phyloP scores from a whole-genome alignment of 2,329 filamentous ascomycete genomes.

The Aureobasidium sp. region DNA sequence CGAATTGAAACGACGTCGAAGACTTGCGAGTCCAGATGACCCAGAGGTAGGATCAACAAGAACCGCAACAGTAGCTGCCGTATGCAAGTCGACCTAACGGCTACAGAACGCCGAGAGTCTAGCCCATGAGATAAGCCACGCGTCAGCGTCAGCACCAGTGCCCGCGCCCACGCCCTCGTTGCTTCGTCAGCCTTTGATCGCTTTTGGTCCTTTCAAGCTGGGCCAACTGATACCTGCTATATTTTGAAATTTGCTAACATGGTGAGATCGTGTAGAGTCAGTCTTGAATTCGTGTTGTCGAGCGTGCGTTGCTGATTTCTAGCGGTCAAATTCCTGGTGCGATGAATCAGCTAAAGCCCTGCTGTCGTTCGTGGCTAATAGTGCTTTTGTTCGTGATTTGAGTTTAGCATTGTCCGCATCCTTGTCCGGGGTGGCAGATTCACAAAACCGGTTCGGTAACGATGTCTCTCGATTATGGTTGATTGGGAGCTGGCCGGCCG shows the following conservation, averaged over 20 bases:
- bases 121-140: background rate
- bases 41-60: background rate
- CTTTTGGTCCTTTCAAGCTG: background rate
- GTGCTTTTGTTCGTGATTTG: background rate
- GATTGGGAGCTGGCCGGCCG: background rate
- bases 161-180: background rate
- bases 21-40: background rate
- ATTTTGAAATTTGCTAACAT: background rate
- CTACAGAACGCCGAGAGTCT: background rate
- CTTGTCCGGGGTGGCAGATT: background rate
- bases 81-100: background rate
- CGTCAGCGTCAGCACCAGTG: background rate
- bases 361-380: background rate
- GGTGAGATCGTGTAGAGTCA: too few species aligned
- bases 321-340: too few species aligned
- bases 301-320: too few species aligned
- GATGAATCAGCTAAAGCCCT: too few species aligned
- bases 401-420: background rate
- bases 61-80: background rate
- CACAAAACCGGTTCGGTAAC: background rate
- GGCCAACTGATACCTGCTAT: background rate
- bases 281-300: too few species aligned
- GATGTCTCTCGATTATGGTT: background rate
- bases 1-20: background rate
- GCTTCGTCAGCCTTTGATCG: background rate